These are phyloP conservation scores for Tricholoma furcatifolium DNA, from an alignment of 768 basidiomycete species.

Conservation along the genomic window DNA sequence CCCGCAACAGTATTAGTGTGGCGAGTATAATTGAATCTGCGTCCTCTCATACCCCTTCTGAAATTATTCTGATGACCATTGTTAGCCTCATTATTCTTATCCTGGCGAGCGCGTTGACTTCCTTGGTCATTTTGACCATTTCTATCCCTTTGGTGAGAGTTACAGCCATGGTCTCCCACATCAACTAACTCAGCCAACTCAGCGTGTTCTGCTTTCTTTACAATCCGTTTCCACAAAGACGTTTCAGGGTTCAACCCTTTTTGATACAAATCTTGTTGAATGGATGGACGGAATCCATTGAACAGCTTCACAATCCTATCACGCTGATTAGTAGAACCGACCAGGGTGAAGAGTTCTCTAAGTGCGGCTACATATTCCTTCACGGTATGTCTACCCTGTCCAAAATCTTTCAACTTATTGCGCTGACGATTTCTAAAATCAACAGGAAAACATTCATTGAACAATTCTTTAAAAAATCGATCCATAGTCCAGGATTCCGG, in stretches of 20 bases:
- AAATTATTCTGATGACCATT: not conserved
- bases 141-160: not conserved
- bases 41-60: no score
- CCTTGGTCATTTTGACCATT: not conserved
- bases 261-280: constrained; percentile 28
- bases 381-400: no score
- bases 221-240: constrained; percentile 24
- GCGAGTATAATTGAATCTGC: no score
- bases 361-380: constrained; percentile 30
- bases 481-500: constrained; percentile 1
- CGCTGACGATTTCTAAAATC: constrained; percentile 26
- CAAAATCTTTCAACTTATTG: no score
- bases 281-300: constrained; percentile 23
- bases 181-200: constrained; percentile 22
- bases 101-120: not conserved
- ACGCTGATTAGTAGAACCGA: constrained; percentile 14
- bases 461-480: not conserved
- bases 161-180: not conserved
- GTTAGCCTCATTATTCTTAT: not conserved
- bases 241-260: constrained; percentile 25
- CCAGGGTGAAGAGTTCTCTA: constrained; percentile 23
- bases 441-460: no score
- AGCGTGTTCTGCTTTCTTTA: constrained; percentile 22
- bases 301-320: constrained; percentile 34
- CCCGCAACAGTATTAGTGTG: no score